Evolutionary conservation across 257 asterid species (phyloP), one percentile per base, ranked within the genome.

Genomic region (Gentiana dahurica): DNA sequence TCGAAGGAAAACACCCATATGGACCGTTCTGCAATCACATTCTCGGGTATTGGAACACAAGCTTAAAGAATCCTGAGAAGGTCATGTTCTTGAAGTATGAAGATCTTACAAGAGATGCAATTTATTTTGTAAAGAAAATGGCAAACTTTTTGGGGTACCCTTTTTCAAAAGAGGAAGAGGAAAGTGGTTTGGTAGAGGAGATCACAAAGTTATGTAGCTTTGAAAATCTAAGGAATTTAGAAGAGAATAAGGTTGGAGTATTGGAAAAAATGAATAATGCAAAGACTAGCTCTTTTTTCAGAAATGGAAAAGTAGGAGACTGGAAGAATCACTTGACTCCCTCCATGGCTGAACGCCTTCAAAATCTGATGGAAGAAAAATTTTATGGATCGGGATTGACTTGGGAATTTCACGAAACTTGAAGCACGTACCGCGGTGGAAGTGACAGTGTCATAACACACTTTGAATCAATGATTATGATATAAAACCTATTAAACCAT

Each of bases 1-100:
- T 6, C 49, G 12, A 45, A 45, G 49, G 49, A 45, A 45, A 5
- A 45, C 49, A 45, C 49, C 7, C 49, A 45, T 45, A 5, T 45
- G 49, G 49, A 45, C 24, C 24, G 24, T 24, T 24, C 24, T 24
- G 24, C 24, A 24, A 24, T 24, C 24, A 24, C 24, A 24, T 24
- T 24, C 24, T 24, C 24, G 24, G 24, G 24, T 24, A 24, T 24
- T 24, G 24, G 24, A 24, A 24, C 49, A 71, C 65, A 65, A 76
- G 80, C 24, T 24, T 24, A 24, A 24, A 24, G 24, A 24, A 24
- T 24, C 24, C 24, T 24, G 24, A 24, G 24, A 24, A 24, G 24
- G 24, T 24, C 24, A 24, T 24, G 24, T 24, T 24, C 24, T 0
- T 24, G 24, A 24, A 24, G 24, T 24, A 24, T 24, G 24, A 24